phyloP scores from a whole-genome alignment of 352 stramenopile genomes.

The Halophytophthora batemanensis region DNA sequence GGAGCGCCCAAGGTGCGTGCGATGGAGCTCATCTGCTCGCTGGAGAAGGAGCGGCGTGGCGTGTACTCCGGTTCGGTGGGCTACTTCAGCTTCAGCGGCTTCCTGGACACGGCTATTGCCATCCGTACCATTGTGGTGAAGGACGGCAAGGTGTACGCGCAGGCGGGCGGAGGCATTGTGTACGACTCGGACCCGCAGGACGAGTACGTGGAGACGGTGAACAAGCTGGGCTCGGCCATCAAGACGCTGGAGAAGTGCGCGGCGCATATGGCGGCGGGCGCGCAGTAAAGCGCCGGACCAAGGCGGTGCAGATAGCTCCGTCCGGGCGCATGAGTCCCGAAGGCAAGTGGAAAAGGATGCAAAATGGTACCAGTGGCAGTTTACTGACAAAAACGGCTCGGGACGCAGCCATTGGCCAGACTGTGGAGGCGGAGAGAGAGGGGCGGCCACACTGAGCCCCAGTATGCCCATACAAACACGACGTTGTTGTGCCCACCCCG shows the following conservation, averaged over 20 bases:
- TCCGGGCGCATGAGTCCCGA: neutral
- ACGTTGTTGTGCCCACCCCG: neutral
- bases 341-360: too few relatives aligned
- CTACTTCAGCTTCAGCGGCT: slow-evolving; percentile 86
- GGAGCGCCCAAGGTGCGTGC: slow-evolving; percentile 88
- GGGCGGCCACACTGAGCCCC: too few relatives aligned
- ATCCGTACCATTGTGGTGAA: slow-evolving; percentile 89
- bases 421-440: too few relatives aligned
- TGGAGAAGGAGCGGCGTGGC: slow-evolving; percentile 78
- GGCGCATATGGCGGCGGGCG: slow-evolving; percentile 33
- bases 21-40: slow-evolving; percentile 86
- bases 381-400: neutral
- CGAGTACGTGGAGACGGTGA: slow-evolving; percentile 89
- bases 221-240: slow-evolving; percentile 83
- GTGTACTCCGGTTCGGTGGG: slow-evolving; percentile 87
- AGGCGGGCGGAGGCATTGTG: slow-evolving; percentile 86
- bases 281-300: slow-evolving; percentile 12
- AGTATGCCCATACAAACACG: too few relatives aligned
- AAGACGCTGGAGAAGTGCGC: slow-evolving; percentile 84
- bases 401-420: too few relatives aligned
- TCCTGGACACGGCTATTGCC: slow-evolving; percentile 86
- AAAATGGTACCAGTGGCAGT: too few relatives aligned
- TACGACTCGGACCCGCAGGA: slow-evolving; percentile 85
- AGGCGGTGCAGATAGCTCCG: neutral
- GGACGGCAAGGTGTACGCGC: slow-evolving; percentile 72